Evolutionary conservation across 129 eudicot species (phyloP).

Genomic region (Centrapalus pauciflorus): DNA sequence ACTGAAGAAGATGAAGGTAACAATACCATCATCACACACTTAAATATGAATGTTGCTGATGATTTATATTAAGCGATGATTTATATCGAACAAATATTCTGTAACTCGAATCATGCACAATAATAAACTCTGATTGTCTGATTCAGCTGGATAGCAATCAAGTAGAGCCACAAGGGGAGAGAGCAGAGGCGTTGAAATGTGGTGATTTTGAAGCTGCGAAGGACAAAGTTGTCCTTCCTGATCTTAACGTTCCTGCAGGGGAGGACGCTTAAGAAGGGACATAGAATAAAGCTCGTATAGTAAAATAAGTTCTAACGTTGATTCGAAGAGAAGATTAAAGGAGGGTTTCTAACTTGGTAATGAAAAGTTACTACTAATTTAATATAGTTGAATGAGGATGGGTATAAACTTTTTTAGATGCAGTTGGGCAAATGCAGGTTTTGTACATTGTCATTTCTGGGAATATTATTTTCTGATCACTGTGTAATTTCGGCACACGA

Average conservation of each 20-base stretch:
- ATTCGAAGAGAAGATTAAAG: not conserved
- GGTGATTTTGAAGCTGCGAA: slow-evolving; percentile 11
- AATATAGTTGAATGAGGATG: slow-evolving; percentile 17
- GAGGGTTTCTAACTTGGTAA: slow-evolving; percentile 2
- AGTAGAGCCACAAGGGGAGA: slow-evolving; percentile 6
- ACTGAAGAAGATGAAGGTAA: slow-evolving; percentile 34
- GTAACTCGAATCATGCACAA: not conserved
- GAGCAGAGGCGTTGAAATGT: not conserved
- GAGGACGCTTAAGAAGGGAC: slow-evolving; percentile 25
- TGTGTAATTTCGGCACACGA: slow-evolving; percentile 9
- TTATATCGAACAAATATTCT: not conserved
- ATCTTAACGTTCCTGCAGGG: slow-evolving; percentile 32
- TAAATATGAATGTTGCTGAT: too few species aligned
- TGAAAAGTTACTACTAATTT: slow-evolving; percentile 17
- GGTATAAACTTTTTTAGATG: slow-evolving; percentile 17
- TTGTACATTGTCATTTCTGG: slow-evolving; percentile 23
- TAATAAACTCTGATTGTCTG: slow-evolving; percentile 1
- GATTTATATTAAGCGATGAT: not conserved
- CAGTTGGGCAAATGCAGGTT: slow-evolving; percentile 21
- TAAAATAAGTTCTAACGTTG: slow-evolving; percentile 28
- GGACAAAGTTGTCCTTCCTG: slow-evolving; percentile 29
- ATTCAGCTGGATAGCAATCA: slow-evolving; percentile 21
- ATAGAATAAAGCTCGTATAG: slow-evolving; percentile 27
- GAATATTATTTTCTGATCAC: slow-evolving; percentile 4
- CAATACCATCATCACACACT: not conserved